phyloP scores from a whole-genome alignment of 78 protist species.

The Ministeria vibrans region DNA sequence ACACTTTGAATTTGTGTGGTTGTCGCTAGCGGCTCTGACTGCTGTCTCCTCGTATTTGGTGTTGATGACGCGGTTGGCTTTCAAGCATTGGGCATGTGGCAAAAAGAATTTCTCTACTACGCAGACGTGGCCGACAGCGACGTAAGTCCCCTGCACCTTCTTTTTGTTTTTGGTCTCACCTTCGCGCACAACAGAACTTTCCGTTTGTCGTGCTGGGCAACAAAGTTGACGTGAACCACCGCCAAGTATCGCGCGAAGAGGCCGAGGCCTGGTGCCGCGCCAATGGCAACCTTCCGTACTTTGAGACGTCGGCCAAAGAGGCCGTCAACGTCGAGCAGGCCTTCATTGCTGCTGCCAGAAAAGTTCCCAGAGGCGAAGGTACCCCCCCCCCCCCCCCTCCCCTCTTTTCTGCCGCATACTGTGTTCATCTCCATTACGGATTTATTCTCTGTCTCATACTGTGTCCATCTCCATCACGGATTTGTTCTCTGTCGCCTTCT shows the following conservation, averaged over 20 bases:
- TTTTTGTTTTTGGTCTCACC: not conserved
- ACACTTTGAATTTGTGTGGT: too few species aligned
- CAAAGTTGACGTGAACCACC: slow-evolving; percentile 91
- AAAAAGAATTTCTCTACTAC: not conserved
- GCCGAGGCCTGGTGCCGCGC: slow-evolving; percentile 92
- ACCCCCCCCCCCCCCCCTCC: too few species aligned
- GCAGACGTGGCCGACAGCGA: not conserved
- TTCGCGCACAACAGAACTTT: slow-evolving; percentile 65
- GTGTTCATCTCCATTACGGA: too few species aligned
- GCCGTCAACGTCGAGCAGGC: slow-evolving; percentile 97
- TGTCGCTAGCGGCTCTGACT: slow-evolving; percentile 9
- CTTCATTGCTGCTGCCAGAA: slow-evolving; percentile 41
- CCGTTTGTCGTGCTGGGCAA: slow-evolving; percentile 97
- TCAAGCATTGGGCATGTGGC: not conserved
- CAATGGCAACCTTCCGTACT: slow-evolving; percentile 89
- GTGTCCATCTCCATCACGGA: too few species aligned
- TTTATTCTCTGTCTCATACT: too few species aligned
- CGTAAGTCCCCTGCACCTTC: not conserved
- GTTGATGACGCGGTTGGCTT: not conserved
- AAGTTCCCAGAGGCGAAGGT: too few species aligned
- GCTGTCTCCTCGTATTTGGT: not conserved
- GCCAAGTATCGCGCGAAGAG: slow-evolving; percentile 55
- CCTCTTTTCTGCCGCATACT: too few species aligned
- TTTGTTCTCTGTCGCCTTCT: too few species aligned
- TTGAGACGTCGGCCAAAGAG: slow-evolving; percentile 98